phyloP scores from a whole-genome alignment of 2,329 filamentous ascomycete species.

The Ophiobolus disseminans region DNA sequence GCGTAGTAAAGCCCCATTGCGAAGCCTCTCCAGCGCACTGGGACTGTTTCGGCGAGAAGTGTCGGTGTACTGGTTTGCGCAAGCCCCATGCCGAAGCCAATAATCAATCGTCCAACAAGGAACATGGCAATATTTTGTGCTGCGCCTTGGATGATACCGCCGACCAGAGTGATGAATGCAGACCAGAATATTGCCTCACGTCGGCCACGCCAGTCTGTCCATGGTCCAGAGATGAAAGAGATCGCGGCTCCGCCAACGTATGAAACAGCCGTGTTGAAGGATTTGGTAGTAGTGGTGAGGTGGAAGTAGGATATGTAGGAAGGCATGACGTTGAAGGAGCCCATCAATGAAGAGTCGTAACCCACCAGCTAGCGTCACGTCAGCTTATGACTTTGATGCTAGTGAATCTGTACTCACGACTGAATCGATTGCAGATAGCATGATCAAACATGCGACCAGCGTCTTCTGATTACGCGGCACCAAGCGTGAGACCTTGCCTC shows the following conservation, averaged over 20 bases:
- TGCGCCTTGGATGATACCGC: slow-evolving; percentile 57
- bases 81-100: slow-evolving; percentile 66
- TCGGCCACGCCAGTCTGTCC: slow-evolving; percentile 48
- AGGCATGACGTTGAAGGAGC: slow-evolving; percentile 53
- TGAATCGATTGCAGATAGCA: slow-evolving; percentile 20
- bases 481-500: slow-evolving; percentile 19
- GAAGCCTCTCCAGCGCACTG: slow-evolving; percentile 65
- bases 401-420: slow-evolving; percentile 11
- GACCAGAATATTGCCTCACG: slow-evolving; percentile 60
- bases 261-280: slow-evolving; percentile 56
- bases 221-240: slow-evolving; percentile 49
- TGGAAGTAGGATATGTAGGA: slow-evolving; percentile 52
- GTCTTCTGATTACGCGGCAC: slow-evolving; percentile 22
- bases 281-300: slow-evolving; percentile 51
- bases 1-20: slow-evolving; percentile 63
- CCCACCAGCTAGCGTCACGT: slow-evolving; percentile 30
- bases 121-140: slow-evolving; percentile 57
- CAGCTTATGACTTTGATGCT: not conserved
- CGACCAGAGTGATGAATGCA: slow-evolving; percentile 58
- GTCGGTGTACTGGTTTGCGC: slow-evolving; percentile 64
- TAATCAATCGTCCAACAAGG: slow-evolving; percentile 65
- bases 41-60: slow-evolving; percentile 66
- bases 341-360: slow-evolving; percentile 56
- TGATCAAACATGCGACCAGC: slow-evolving; percentile 22
- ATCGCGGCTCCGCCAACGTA: slow-evolving; percentile 51